Percentiles rank a stretch among this genome's conserved stretches.
phyloP scores from a whole-genome alignment of 805 yeast genomes.

The Hanseniaspora valbyensis region DNA sequence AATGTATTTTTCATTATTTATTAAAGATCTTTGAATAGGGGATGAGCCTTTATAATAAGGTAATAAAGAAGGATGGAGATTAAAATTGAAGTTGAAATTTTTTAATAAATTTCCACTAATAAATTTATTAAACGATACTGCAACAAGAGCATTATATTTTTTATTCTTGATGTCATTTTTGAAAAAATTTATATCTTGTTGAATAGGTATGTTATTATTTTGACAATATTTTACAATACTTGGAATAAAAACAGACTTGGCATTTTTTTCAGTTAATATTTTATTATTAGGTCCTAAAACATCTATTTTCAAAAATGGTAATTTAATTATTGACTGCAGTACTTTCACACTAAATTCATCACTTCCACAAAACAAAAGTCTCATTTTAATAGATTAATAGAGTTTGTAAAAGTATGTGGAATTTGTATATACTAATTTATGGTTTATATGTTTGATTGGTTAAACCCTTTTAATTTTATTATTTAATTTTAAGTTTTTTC shows the following conservation, averaged over 20 bases:
- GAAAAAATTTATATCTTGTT: conserved; percentile 20
- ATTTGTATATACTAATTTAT: too few relatives aligned
- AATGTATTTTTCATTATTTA: conserved; percentile 49
- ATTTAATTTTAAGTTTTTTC: too few relatives aligned
- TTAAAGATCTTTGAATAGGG: conserved; percentile 70
- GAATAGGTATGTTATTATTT: conserved; percentile 20
- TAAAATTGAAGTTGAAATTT: conserved; percentile 48
- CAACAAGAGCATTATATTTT: conserved; percentile 58
- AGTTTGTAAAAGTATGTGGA: too few relatives aligned
- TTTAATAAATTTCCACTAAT: conserved; percentile 55
- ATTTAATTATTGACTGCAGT: conserved; percentile 25
- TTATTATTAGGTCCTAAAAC: conserved; percentile 44
- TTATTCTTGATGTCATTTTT: conserved; percentile 18
- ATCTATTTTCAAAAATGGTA: conserved; percentile 23
- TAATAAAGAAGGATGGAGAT: conserved; percentile 84
- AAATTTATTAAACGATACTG: conserved; percentile 79
- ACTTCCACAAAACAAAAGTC: conserved; percentile 65
- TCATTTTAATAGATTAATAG: conserved; percentile 15
- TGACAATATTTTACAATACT: conserved; percentile 9
- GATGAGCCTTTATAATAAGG: conserved; percentile 82
- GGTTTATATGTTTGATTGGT: too few relatives aligned
- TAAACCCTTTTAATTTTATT: too few relatives aligned
- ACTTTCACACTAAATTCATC: conserved; percentile 57
- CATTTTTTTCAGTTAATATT: conserved; percentile 20
- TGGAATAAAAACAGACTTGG: not conserved